These are phyloP conservation scores for Pyrenochaeta sp. DNA, from an alignment of 2,329 filamentous ascomycete genomes.

Conservation along the genomic window DNA sequence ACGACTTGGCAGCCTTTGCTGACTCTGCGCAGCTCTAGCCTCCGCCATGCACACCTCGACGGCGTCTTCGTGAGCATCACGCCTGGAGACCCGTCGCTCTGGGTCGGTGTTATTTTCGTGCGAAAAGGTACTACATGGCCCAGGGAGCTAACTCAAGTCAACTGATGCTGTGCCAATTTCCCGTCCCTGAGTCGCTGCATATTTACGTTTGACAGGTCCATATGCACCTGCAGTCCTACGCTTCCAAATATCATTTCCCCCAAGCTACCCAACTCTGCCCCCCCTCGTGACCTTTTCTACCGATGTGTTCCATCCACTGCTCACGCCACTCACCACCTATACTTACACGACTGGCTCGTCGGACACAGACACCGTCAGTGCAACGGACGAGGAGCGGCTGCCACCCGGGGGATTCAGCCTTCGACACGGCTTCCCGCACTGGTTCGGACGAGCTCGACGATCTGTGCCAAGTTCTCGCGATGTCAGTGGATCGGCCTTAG, in stretches of 20 bases:
- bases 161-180: slow-evolving; percentile 11
- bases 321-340: slow-evolving; percentile 93
- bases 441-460: slow-evolving; percentile 69
- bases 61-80: slow-evolving; percentile 88
- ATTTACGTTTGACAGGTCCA: slow-evolving; percentile 69
- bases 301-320: slow-evolving; percentile 93
- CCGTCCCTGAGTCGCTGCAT: slow-evolving; percentile 10
- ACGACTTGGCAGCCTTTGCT: slow-evolving; percentile 27
- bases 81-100: slow-evolving; percentile 80
- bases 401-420: slow-evolving; percentile 91
- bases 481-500: slow-evolving; percentile 40
- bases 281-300: slow-evolving; percentile 88
- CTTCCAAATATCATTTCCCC: slow-evolving; percentile 88
- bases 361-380: slow-evolving; percentile 80
- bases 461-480: slow-evolving; percentile 42
- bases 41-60: slow-evolving; percentile 83
- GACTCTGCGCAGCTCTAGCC: slow-evolving; percentile 68
- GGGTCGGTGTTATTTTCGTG: slow-evolving; percentile 92
- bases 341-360: slow-evolving; percentile 82
- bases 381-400: slow-evolving; percentile 81
- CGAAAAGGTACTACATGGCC: slow-evolving; percentile 72
- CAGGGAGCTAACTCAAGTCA: slow-evolving; percentile 20
- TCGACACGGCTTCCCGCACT: slow-evolving; percentile 87
- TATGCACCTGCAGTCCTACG: slow-evolving; percentile 88
- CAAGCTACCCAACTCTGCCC: slow-evolving; percentile 78